phyloP scores from a whole-genome alignment of 2,329 filamentous ascomycete genomes.

The Ophiocordyceps polyrhachis-furcata region DNA sequence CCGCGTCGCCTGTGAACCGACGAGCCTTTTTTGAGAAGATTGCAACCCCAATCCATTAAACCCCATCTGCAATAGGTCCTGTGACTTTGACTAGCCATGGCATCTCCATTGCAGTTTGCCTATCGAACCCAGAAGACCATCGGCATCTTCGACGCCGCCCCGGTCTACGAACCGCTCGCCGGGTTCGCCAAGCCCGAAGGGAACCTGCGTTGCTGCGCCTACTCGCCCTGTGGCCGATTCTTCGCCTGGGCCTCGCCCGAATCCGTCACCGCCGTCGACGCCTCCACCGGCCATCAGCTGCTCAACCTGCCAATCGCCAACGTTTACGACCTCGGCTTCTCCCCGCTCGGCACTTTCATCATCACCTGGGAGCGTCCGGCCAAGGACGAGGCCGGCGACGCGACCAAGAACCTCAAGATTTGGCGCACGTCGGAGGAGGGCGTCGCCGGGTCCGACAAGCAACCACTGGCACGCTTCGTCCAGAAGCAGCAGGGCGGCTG shows the following conservation, averaged over 20 bases:
- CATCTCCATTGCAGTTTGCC: constrained; percentile 82
- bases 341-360: constrained; percentile 75
- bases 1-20: too few relatives aligned
- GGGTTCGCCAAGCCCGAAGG: constrained; percentile 80
- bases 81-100: constrained; percentile 92
- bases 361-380: constrained; percentile 91
- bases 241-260: constrained; percentile 89
- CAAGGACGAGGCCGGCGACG: constrained; percentile 87
- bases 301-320: constrained; percentile 61
- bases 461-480: constrained; percentile 74
- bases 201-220: constrained; percentile 83
- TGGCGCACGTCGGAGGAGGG: constrained; percentile 68
- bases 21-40: constrained; percentile 6
- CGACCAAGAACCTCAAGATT: constrained; percentile 90
- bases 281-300: constrained; percentile 55
- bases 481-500: constrained; percentile 91
- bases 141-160: constrained; percentile 80
- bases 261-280: constrained; percentile 69
- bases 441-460: constrained; percentile 42
- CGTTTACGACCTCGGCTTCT: constrained; percentile 90
- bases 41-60: constrained; percentile 2
- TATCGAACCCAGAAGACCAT: constrained; percentile 95
- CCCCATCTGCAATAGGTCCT: constrained; percentile 22
- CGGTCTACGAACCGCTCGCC: constrained; percentile 66
- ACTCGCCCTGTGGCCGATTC: constrained; percentile 90